A percentile compares a stretch with the other conserved stretches of the same genome.
Evolutionary conservation across 352 stramenopile genomes (phyloP).

Genomic region (Thalassiosira pacifica): DNA sequence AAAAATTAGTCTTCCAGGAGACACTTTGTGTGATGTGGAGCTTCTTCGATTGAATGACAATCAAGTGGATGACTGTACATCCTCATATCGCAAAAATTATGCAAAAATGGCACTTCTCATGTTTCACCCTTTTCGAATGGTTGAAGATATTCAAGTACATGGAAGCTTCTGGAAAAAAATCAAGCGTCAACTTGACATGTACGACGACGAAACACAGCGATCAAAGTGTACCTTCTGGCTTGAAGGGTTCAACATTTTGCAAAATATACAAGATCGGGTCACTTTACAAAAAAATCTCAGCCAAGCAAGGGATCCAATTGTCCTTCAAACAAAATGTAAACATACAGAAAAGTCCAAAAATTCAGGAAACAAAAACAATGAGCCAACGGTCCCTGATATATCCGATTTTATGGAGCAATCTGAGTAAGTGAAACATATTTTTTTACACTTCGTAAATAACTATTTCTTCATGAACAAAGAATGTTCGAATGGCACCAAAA

Average conservation of each 20-base stretch:
- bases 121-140: constrained; percentile 38
- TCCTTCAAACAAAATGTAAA: background rate
- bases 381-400: background rate
- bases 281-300: constrained; percentile 8
- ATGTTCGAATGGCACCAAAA: too few species aligned
- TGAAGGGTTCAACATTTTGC: constrained; percentile 25
- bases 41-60: too few species aligned
- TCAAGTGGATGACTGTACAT: too few species aligned
- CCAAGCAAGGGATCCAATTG: constrained; percentile 10
- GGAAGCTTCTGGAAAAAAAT: constrained; percentile 13
- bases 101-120: constrained; percentile 43
- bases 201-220: constrained; percentile 20
- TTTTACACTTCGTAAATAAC: background rate
- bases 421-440: background rate
- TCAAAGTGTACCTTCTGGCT: constrained; percentile 7
- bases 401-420: background rate
- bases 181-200: background rate
- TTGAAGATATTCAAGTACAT: constrained; percentile 26
- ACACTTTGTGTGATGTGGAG: constrained; percentile 6
- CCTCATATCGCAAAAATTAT: constrained; percentile 42
- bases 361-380: background rate
- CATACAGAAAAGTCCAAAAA: background rate
- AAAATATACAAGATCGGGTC: constrained; percentile 38
- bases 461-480: background rate
- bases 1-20: background rate